Evolutionary conservation across 768 basidiomycete genomes (phyloP), one percentile per base, ranked within the genome.

Genomic region (Panus rudis): DNA sequence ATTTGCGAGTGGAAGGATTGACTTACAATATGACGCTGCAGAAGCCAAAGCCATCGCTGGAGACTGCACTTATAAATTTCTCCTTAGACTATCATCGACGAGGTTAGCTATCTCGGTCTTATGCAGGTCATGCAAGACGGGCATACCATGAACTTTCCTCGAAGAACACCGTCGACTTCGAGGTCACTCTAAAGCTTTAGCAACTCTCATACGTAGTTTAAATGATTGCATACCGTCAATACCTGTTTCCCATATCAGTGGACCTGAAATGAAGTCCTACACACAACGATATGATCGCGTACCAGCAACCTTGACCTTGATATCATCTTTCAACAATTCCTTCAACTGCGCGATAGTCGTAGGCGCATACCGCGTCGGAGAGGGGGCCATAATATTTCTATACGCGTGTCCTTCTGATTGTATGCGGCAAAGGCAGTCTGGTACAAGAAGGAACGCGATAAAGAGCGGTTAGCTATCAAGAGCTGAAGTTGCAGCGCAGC

Each of bases 271-370:
- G 7, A 27, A 32, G 25, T 32, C 47, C 42, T 35, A 14, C 30
- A 35, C 6, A 37, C 20, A 34, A 26, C 10, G 28, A 30, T 30
- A 30, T n/a, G n/a, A 38, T 16, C 22, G 64, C 79, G 48, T 40
- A 90, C 92, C 92, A 41, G 91, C 93, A 23, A 97, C 88, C 67
- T 96, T 94, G 55, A 97, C 79, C 64, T 94, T 96, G 57, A 65
- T 75, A 59, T 93, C 90, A 53, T 72, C 3, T 26, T 52, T 45
- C 40, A 94, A 66, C 12, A 79, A 56, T 4, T 54, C 27, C 46
- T 70, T 62, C 41, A 96, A 70, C 5, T 87, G 79, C 7, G 77
- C 61, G 2, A 81, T 48, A 25, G 76, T 73, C 28, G 63, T 68
- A 3, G 82, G 81, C 11, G 72, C 73, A 39, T 53, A 43, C 19